These are phyloP conservation scores for Metschnikowia henanensis DNA, from an alignment of 805 yeast genomes.

Conservation along the genomic window DNA sequence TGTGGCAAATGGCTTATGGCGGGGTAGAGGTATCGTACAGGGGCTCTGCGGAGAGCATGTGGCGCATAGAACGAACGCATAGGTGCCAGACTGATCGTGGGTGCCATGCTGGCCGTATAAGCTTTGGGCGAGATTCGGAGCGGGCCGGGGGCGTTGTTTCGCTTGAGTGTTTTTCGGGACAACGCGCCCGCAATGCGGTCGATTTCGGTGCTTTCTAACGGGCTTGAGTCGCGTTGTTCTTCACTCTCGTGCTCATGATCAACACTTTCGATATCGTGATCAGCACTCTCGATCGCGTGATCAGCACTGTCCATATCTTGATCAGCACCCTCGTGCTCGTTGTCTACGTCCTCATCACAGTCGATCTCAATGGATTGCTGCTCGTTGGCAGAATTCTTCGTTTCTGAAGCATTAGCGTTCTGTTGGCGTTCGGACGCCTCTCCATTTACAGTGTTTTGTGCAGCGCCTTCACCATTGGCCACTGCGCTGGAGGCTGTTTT, in stretches of 20 bases:
- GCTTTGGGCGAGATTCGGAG: slow-evolving; percentile 10
- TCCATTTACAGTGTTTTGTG: neutral
- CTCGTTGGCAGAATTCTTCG: neutral
- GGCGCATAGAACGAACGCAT: slow-evolving; percentile 13
- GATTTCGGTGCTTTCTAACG: slow-evolving; percentile 10
- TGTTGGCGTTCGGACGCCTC: neutral
- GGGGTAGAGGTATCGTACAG: slow-evolving; percentile 16
- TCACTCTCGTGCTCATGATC: neutral
- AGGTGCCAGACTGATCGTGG: slow-evolving; percentile 17
- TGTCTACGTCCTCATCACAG: neutral
- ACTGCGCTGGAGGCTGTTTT: neutral
- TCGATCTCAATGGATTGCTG: neutral
- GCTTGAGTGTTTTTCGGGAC: slow-evolving; percentile 11
- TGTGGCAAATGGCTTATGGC: slow-evolving; percentile 11
- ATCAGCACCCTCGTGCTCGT: too few relatives aligned
- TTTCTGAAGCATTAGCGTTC: too few relatives aligned
- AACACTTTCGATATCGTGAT: neutral
- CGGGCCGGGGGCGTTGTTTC: slow-evolving; percentile 15
- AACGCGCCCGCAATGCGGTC: slow-evolving; percentile 8
- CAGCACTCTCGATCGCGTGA: neutral
- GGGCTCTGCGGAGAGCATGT: slow-evolving; percentile 11
- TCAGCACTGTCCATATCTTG: too few relatives aligned
- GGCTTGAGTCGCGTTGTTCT: neutral
- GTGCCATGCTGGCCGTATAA: slow-evolving; percentile 5
- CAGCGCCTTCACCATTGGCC: neutral